Conservation (phyloP, 108 stramenopile genomes). For the Phaeodactylum tricornutum region DNA sequence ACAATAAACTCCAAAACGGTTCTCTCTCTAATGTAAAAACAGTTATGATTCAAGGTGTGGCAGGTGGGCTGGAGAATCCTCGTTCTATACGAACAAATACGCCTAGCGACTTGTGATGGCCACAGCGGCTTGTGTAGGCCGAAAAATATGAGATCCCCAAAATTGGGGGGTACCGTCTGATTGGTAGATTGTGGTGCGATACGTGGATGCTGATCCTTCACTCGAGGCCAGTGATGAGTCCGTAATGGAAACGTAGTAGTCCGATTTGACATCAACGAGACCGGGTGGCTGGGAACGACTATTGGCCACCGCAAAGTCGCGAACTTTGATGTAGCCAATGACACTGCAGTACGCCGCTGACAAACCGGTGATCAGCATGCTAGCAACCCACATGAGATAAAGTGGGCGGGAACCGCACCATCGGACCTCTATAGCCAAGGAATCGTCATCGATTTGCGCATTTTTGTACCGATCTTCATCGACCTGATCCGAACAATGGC, state of each 20-base stretch:
- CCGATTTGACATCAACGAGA: constrained; percentile 29
- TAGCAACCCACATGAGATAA: constrained; percentile 69
- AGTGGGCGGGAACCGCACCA: constrained; percentile 69
- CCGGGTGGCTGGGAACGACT: constrained; percentile 59
- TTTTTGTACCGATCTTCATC: constrained; percentile 12
- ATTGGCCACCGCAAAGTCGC: constrained; percentile 79
- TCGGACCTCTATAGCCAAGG: constrained; percentile 46
- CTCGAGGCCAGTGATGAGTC: constrained; percentile 4
- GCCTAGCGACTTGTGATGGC: constrained; percentile 16
- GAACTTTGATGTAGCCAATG: constrained; percentile 81
- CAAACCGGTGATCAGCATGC: constrained; percentile 66
- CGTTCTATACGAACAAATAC: too few species aligned
- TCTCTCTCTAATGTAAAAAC: too few species aligned
- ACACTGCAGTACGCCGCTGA: constrained; percentile 65
- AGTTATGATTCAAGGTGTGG: too few species aligned
- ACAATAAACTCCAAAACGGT: too few species aligned
- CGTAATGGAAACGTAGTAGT: constrained; percentile 59
- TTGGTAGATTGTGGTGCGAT: constrained; percentile 60
- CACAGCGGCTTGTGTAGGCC: constrained; percentile 80
- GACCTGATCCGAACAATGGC: constrained; percentile 48
- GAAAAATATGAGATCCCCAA: constrained; percentile 78
- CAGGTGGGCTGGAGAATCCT: too few species aligned
- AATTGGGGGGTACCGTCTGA: constrained; percentile 78
- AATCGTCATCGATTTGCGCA: constrained; percentile 44
- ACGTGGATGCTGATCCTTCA: background rate